phyloP scores from a whole-genome alignment of 1,139 yeast species.

The Suhomyces kunorum region DNA sequence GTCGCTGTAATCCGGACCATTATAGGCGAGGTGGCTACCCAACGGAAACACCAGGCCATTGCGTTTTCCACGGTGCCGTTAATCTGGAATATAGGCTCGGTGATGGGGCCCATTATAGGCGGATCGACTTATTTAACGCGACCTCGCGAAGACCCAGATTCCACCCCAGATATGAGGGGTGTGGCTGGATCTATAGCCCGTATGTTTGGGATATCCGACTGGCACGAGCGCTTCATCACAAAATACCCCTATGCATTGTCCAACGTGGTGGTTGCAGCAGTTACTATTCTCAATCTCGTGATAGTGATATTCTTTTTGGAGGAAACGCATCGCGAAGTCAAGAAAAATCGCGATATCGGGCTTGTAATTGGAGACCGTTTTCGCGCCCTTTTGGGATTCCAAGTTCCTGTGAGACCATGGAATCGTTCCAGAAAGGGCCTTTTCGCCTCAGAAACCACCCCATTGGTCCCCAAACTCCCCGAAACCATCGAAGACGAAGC shows the following conservation, averaged over 20 bases:
- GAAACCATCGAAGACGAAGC: no score
- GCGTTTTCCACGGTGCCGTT: slow-evolving; percentile 41
- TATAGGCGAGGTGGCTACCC: slow-evolving; percentile 42
- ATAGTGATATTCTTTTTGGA: slow-evolving; percentile 56
- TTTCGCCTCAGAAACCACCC: slow-evolving; percentile 8
- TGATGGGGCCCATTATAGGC: slow-evolving; percentile 52
- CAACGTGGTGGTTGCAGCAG: slow-evolving; percentile 52
- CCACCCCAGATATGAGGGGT: no score
- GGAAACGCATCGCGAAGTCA: slow-evolving; percentile 55
- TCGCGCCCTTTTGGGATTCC: slow-evolving; percentile 33
- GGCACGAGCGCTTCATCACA: slow-evolving; percentile 32
- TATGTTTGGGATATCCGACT: no score
- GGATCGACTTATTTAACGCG: slow-evolving; percentile 44
- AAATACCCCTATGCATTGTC: slow-evolving; percentile 61
- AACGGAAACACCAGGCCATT: slow-evolving; percentile 38
- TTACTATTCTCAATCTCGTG: slow-evolving; percentile 41
- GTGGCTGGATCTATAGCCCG: no score
- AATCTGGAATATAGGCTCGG: slow-evolving; percentile 35
- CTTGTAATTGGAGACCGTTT: slow-evolving; percentile 54
- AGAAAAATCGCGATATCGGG: slow-evolving; percentile 49
- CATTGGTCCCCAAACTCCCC: background rate
- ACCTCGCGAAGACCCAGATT: slow-evolving; percentile 23
- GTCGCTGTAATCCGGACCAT: slow-evolving; percentile 40
- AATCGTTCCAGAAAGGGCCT: slow-evolving; percentile 2
- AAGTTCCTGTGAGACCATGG: slow-evolving; percentile 40